Conservation (phyloP, 2,329 filamentous ascomycete genomes). For the Myriosclerotinia duriaeana region DNA sequence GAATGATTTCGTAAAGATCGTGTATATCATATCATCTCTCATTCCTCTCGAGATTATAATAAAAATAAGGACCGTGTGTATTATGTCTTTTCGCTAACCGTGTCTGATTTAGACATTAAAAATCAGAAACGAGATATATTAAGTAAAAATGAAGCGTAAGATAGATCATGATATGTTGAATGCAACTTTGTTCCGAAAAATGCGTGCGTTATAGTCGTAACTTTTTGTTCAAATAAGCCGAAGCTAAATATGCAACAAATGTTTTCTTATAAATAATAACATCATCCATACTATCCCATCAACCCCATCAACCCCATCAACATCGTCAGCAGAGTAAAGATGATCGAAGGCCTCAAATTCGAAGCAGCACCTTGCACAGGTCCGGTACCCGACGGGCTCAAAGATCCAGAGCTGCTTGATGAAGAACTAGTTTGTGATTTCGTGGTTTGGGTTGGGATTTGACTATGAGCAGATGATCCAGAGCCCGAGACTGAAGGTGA, state of each 20-base stretch:
- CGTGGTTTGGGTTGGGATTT: conserved; percentile 10
- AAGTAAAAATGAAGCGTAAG: neutral
- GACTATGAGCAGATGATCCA: neutral
- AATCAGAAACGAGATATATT: neutral
- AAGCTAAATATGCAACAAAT: too few species aligned
- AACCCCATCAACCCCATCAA: neutral
- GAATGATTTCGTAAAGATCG: neutral
- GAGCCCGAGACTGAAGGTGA: neutral
- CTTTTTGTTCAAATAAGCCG: too few species aligned
- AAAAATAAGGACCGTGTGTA: conserved; percentile 5
- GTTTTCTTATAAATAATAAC: neutral
- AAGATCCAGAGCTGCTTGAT: neutral
- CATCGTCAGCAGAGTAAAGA: neutral
- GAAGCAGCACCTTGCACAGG: neutral
- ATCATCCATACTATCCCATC: neutral
- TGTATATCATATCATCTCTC: neutral
- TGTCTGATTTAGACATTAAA: neutral
- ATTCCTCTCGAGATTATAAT: neutral
- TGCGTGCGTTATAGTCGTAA: neutral
- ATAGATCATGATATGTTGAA: conserved; percentile 1
- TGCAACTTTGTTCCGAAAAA: neutral
- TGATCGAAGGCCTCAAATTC: neutral
- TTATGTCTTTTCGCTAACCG: neutral
- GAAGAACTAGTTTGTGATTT: neutral
- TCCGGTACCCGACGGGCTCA: neutral